phyloP scores from a whole-genome alignment of 371 early-diverging fungal species.

The Smittium mucronatum region DNA sequence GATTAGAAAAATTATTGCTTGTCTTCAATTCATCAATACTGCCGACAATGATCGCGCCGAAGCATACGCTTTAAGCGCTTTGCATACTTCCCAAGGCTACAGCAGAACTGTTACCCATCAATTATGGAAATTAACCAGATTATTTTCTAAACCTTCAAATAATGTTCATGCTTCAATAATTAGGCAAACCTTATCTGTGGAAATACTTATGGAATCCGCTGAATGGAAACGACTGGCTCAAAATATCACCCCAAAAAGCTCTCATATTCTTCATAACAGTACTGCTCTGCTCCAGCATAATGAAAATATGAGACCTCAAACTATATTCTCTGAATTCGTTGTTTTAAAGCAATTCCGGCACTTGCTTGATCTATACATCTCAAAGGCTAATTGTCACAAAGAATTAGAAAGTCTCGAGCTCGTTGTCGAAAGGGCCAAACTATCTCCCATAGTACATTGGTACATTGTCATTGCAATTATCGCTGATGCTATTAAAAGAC shows the following conservation, averaged over 20 bases:
- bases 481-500: neutral
- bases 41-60: constrained; percentile 12
- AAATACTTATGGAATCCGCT: constrained; percentile 4
- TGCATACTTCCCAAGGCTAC: constrained; percentile 11
- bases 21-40: constrained; percentile 6
- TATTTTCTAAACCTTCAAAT: constrained; percentile 1
- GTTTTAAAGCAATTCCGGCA: neutral
- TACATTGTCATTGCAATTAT: constrained; percentile 6
- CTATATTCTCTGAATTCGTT: constrained; percentile 9
- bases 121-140: constrained; percentile 4
- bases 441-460: constrained; percentile 10
- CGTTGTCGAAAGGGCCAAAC: constrained; percentile 5
- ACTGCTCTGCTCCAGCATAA: constrained; percentile 5
- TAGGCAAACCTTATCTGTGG: constrained; percentile 5
- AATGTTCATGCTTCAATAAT: constrained; percentile 8
- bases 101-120: constrained; percentile 4
- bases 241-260: neutral
- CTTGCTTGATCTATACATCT: neutral
- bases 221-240: constrained; percentile 12
- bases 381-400: neutral
- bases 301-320: neutral
- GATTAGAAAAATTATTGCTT: constrained; percentile 2
- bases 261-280: neutral
- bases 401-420: constrained; percentile 6
- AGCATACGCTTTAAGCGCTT: constrained; percentile 9